These are phyloP conservation scores for Dendrocalamus latiflorus DNA, from an alignment of 202 grass and related monocot genomes.

Conservation along the genomic window DNA sequence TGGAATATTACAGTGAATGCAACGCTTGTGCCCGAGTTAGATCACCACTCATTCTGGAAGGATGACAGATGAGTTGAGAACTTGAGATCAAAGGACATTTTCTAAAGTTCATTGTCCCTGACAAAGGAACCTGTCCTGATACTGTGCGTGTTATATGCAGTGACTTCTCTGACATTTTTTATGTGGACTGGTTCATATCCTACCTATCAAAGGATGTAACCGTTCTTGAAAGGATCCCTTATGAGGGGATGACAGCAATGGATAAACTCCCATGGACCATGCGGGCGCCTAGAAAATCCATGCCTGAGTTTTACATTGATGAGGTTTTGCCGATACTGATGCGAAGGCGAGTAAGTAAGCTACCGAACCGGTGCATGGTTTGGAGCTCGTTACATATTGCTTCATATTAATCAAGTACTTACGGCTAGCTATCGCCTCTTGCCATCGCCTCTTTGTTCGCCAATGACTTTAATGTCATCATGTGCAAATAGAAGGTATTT, in stretches of 20 bases:
- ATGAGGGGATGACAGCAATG: slow-evolving; percentile 87
- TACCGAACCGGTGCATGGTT: background rate
- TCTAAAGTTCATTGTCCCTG: background rate
- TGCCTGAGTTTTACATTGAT: slow-evolving; percentile 71
- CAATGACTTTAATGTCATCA: background rate
- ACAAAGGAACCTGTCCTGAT: background rate
- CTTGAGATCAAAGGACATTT: background rate
- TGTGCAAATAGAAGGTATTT: background rate
- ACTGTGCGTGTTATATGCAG: slow-evolving; percentile 38
- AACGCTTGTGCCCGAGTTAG: slow-evolving; percentile 86
- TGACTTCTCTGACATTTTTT: slow-evolving; percentile 88
- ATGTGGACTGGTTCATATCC: slow-evolving; percentile 82
- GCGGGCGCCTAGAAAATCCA: slow-evolving; percentile 86
- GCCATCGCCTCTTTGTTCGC: background rate
- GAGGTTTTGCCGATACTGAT: slow-evolving; percentile 88
- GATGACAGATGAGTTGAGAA: slow-evolving; percentile 58
- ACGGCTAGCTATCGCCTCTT: too few species aligned
- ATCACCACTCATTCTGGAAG: slow-evolving; percentile 88
- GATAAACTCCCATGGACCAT: slow-evolving; percentile 94
- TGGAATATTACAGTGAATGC: too few species aligned
- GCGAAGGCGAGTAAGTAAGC: slow-evolving; percentile 79
- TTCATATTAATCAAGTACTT: background rate
- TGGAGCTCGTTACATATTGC: background rate
- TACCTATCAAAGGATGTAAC: slow-evolving; percentile 74
- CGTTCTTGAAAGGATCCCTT: slow-evolving; percentile 75